A percentile compares a stretch with the other conserved stretches of the same genome.
These are phyloP conservation scores for Boletus bicolor DNA, from an alignment of 768 basidiomycete genomes.

Conservation along the genomic window DNA sequence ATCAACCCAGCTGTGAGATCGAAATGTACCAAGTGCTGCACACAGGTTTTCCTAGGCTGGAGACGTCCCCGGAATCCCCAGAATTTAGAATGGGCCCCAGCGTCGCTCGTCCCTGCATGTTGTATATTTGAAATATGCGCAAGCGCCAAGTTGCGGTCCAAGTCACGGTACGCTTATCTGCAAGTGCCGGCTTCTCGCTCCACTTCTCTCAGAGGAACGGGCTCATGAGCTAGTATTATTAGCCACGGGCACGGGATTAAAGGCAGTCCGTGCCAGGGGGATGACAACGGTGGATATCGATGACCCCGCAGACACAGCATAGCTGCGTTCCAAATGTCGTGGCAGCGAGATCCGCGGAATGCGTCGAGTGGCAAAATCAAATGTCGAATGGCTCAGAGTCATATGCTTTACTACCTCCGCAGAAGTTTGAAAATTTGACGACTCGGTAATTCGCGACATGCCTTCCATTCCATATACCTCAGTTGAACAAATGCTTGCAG, in stretches of 20 bases:
- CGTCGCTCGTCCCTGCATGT: too few species aligned
- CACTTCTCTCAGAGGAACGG: background rate
- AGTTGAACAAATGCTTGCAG: slow-evolving; percentile 4
- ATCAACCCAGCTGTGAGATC: background rate
- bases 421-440: background rate
- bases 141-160: background rate
- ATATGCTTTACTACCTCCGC: slow-evolving; percentile 12
- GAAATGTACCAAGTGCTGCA: background rate
- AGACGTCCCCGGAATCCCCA: slow-evolving; percentile 4
- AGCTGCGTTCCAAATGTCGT: slow-evolving; percentile 3
- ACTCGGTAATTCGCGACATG: background rate
- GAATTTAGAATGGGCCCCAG: background rate
- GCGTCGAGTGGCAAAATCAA: slow-evolving; percentile 1
- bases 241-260: slow-evolving; percentile 1
- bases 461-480: slow-evolving; percentile 19
- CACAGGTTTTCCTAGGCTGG: background rate
- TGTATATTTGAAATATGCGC: background rate
- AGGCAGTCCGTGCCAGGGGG: slow-evolving; percentile 6
- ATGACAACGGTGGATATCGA: background rate
- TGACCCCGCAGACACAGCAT: slow-evolving; percentile 15
- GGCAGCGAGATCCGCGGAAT: slow-evolving; percentile 22
- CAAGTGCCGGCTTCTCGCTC: background rate
- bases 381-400: slow-evolving; percentile 5
- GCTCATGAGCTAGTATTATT: slow-evolving; percentile 5
- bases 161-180: slow-evolving; percentile 8